Conservation (phyloP, 1,284 basidiomycete species). For the Athelia psychrophila region DNA sequence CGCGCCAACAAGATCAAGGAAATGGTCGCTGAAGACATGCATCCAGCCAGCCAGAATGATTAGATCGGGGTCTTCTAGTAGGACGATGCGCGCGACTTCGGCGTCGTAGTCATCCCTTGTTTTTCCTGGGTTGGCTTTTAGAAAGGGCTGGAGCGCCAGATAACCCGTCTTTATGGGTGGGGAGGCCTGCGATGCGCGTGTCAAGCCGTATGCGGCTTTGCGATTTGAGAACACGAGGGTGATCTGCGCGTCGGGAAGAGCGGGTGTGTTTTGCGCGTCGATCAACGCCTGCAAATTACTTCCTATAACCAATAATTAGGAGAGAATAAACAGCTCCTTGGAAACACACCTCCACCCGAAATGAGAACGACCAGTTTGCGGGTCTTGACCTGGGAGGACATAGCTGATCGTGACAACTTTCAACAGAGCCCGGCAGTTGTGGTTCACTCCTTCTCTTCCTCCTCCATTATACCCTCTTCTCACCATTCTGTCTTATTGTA, state of each 20-base stretch:
- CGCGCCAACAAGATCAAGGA: slow-evolving; percentile 51
- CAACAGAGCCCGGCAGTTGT: neutral
- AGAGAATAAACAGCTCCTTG: slow-evolving; percentile 14
- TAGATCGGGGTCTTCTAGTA: slow-evolving; percentile 70
- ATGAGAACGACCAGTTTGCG: slow-evolving; percentile 60
- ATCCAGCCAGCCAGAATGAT: slow-evolving; percentile 97
- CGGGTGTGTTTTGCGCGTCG: slow-evolving; percentile 71
- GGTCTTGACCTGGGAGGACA: no score
- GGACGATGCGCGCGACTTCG: slow-evolving; percentile 76
- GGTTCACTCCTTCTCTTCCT: neutral
- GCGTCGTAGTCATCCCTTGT: slow-evolving; percentile 86
- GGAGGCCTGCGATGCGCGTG: slow-evolving; percentile 65
- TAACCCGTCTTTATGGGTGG: slow-evolving; percentile 84
- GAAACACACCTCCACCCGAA: slow-evolving; percentile 74
- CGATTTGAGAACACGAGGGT: slow-evolving; percentile 89
- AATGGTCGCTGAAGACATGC: slow-evolving; percentile 76
- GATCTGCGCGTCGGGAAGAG: slow-evolving; percentile 71
- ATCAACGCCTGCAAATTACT: slow-evolving; percentile 96
- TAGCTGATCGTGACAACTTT: no score
- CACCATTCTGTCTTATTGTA: neutral
- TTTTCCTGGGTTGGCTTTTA: slow-evolving; percentile 71
- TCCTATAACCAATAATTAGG: slow-evolving; percentile 49
- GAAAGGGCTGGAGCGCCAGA: slow-evolving; percentile 83
- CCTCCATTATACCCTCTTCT: neutral
- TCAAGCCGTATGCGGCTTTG: slow-evolving; percentile 88